These are phyloP conservation scores for Pyrenophora teres DNA, from an alignment of 2,329 filamentous ascomycete species.

Conservation along the genomic window DNA sequence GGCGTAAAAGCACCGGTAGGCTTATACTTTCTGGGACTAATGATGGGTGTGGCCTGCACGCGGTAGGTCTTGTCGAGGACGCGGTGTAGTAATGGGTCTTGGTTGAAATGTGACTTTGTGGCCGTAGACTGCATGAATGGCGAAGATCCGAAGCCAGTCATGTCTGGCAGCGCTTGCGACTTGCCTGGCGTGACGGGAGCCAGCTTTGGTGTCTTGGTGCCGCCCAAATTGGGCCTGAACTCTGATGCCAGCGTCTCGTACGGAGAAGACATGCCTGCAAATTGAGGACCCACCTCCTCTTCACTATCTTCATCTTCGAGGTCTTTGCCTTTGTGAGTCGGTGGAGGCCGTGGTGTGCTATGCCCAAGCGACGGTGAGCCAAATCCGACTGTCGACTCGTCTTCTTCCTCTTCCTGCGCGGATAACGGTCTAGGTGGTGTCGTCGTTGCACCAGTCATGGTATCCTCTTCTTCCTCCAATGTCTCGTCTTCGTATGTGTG, in stretches of 20 bases:
- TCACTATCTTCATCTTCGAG: constrained; percentile 17
- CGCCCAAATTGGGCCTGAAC: constrained; percentile 67
- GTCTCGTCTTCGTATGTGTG: constrained; percentile 53
- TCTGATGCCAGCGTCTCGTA: constrained; percentile 76
- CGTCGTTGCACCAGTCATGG: constrained; percentile 50
- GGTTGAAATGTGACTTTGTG: constrained; percentile 46
- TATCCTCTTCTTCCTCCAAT: constrained; percentile 40
- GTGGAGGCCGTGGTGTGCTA: constrained; percentile 64
- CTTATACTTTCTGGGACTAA: constrained; percentile 59
- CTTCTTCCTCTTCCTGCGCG: constrained; percentile 43
- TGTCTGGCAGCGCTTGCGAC: constrained; percentile 46
- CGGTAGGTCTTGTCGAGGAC: constrained; percentile 96
- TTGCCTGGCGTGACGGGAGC: constrained; percentile 47
- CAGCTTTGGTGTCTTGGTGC: constrained; percentile 32
- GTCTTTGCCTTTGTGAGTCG: constrained; percentile 19
- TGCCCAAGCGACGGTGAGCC: constrained; percentile 61
- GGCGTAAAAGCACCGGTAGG: constrained; percentile 47
- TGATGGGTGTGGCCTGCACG: constrained; percentile 86
- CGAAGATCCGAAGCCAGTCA: constrained; percentile 54
- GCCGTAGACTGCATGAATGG: constrained; percentile 55
- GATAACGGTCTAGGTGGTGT: constrained; percentile 44
- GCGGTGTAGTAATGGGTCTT: constrained; percentile 83
- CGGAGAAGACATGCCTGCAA: constrained; percentile 73
- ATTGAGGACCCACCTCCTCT: constrained; percentile 46
- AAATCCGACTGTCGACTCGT: constrained; percentile 68